phyloP scores from a whole-genome alignment of 163 green algal genomes.

The Scenedesmus sp. region DNA sequence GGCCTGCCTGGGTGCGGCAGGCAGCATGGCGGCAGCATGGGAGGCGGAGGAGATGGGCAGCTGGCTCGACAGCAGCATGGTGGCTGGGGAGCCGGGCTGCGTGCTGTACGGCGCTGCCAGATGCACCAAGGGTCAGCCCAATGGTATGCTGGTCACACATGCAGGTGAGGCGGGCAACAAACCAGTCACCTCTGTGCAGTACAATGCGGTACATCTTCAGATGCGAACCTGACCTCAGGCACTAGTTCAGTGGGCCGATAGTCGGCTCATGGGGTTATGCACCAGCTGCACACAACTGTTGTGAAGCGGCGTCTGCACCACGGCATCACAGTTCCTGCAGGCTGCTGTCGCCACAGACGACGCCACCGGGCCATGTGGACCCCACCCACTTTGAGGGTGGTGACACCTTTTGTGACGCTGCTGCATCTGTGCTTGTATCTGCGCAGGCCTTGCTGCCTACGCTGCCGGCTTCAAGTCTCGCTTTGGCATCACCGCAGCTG shows the following conservation, averaged over 20 bases:
- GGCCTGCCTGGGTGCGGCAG: background rate
- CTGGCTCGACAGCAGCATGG: background rate
- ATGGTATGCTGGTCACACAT: background rate
- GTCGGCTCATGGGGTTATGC: too few relatives aligned
- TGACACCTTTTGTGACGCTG: background rate
- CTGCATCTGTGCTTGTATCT: background rate
- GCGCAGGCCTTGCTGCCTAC: background rate
- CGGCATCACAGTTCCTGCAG: too few relatives aligned
- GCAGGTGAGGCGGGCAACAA: background rate
- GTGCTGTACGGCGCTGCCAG: background rate
- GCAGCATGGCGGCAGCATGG: background rate
- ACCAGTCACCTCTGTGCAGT: too few relatives aligned
- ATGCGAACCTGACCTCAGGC: too few relatives aligned
- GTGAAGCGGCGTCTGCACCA: too few relatives aligned
- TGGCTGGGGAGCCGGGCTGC: background rate
- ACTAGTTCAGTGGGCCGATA: too few relatives aligned
- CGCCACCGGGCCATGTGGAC: background rate
- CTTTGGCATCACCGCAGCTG: constrained; percentile 7
- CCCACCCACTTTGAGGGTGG: background rate
- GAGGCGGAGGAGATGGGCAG: background rate
- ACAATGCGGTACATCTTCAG: too few relatives aligned
- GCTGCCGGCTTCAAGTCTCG: background rate
- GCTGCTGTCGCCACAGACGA: too few relatives aligned
- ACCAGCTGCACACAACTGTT: too few relatives aligned
- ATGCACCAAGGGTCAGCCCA: background rate